A percentile compares a stretch with the other conserved stretches of the same genome.
Evolutionary conservation across 2,329 filamentous ascomycete genomes (phyloP).

Genomic region (Mycosphaerella arachidis): DNA sequence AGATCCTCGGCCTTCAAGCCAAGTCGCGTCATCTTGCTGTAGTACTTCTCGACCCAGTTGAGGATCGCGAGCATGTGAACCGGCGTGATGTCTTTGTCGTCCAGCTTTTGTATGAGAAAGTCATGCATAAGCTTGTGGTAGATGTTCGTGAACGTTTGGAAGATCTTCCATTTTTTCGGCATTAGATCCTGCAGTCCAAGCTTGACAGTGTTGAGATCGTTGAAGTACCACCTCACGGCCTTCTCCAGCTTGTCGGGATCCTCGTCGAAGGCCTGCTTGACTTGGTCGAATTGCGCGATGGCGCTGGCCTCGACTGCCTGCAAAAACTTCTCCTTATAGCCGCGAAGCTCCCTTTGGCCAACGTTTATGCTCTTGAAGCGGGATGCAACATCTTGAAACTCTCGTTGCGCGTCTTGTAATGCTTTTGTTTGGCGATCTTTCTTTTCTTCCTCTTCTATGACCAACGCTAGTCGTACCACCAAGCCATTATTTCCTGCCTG

Average conservation of each 20-base stretch:
- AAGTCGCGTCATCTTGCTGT: slow-evolving; percentile 89
- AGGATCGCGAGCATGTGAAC: slow-evolving; percentile 87
- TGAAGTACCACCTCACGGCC: slow-evolving; percentile 92
- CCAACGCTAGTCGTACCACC: slow-evolving; percentile 83
- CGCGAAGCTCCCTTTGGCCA: slow-evolving; percentile 83
- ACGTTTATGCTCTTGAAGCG: slow-evolving; percentile 88
- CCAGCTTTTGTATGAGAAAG: slow-evolving; percentile 75
- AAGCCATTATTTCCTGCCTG: slow-evolving; percentile 81
- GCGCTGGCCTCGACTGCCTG: slow-evolving; percentile 71
- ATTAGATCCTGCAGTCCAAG: slow-evolving; percentile 86
- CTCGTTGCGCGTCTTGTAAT: slow-evolving; percentile 86
- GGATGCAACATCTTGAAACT: slow-evolving; percentile 90
- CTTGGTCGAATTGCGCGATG: slow-evolving; percentile 67
- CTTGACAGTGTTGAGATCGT: slow-evolving; percentile 91
- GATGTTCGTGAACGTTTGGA: slow-evolving; percentile 80
- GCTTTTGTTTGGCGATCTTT: slow-evolving; percentile 89
- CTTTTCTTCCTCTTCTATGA: slow-evolving; percentile 94
- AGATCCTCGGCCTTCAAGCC: slow-evolving; percentile 73
- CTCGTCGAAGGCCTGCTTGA: slow-evolving; percentile 70
- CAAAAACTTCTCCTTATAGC: slow-evolving; percentile 95
- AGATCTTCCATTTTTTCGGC: slow-evolving; percentile 95
- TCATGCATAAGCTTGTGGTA: slow-evolving; percentile 97
- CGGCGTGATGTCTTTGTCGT: slow-evolving; percentile 78
- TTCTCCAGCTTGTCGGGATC: slow-evolving; percentile 83
- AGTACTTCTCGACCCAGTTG: slow-evolving; percentile 93